These are phyloP conservation scores for Hypericum androsaemum DNA, from an alignment of 345 rosid genomes.

Conservation along the genomic window DNA sequence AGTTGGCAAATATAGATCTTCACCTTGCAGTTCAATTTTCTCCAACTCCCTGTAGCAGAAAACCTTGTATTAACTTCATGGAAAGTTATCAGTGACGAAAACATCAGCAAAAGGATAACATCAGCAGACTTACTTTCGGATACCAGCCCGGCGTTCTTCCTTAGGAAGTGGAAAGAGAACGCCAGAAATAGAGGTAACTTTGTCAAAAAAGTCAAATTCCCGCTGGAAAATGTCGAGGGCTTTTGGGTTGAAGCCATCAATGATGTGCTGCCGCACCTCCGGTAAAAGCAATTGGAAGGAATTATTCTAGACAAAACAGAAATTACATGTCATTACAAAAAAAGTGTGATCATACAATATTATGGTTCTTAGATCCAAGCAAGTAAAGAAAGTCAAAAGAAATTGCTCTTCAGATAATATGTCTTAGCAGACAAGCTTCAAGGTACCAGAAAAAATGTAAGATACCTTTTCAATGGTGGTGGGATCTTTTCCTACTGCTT, in stretches of 20 bases:
- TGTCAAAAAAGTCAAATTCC: constrained; percentile 90
- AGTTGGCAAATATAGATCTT: constrained; percentile 89
- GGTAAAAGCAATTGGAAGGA: constrained; percentile 80
- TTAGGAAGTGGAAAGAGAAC: constrained; percentile 64
- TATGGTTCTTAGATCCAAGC: too few relatives aligned
- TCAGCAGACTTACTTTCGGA: constrained; percentile 45
- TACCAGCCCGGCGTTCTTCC: constrained; percentile 96
- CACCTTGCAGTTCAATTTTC: constrained; percentile 82
- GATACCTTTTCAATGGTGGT: constrained; percentile 45
- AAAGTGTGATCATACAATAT: too few relatives aligned
- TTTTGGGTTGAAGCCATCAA: constrained; percentile 69
- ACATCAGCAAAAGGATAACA: constrained; percentile 6
- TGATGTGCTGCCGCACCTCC: constrained; percentile 65
- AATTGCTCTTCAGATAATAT: too few relatives aligned
- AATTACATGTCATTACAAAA: too few relatives aligned
- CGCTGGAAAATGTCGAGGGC: constrained; percentile 74
- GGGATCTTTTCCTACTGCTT: constrained; percentile 50
- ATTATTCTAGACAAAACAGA: constrained; percentile 37
- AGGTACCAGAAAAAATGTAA: too few relatives aligned
- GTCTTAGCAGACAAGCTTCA: too few relatives aligned
- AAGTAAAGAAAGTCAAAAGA: too few relatives aligned
- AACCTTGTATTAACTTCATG: constrained; percentile 12
- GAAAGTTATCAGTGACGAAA: constrained; percentile 1
- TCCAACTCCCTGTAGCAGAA: constrained; percentile 64
- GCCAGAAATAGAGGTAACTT: constrained; percentile 95